Evolutionary conservation across 148 eudicot genomes (phyloP).

Genomic region (Dysphania ambrosioides): DNA sequence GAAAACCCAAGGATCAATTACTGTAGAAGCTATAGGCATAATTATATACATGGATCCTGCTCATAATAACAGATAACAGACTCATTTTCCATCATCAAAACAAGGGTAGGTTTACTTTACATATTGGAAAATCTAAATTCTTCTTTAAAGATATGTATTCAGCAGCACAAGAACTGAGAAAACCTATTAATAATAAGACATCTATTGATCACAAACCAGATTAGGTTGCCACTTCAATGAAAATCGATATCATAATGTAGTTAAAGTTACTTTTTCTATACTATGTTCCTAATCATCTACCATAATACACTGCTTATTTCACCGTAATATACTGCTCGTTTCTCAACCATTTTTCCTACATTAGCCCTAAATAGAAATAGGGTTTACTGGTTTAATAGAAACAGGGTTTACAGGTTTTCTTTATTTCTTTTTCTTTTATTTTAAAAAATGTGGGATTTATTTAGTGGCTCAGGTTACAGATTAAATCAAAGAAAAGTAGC

Average conservation of each 20-base stretch:
- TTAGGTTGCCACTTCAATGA: neutral
- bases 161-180: neutral
- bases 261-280: neutral
- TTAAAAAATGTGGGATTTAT: too few relatives aligned
- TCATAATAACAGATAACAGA: neutral
- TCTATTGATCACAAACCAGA: neutral
- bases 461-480: too few relatives aligned
- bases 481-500: too few relatives aligned
- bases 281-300: too few relatives aligned
- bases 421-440: too few relatives aligned
- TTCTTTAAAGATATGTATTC: neutral
- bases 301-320: too few relatives aligned
- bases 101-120: neutral
- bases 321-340: too few relatives aligned
- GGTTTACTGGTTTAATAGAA: too few relatives aligned
- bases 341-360: neutral
- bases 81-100: neutral
- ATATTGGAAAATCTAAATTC: too few relatives aligned
- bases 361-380: neutral
- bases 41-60: neutral
- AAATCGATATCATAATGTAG: neutral
- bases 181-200: neutral
- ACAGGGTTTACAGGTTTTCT: too few relatives aligned
- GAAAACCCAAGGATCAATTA: neutral
- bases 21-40: too few relatives aligned